phyloP scores from a whole-genome alignment of 768 basidiomycete genomes.

The Butyriboletus loyo region DNA sequence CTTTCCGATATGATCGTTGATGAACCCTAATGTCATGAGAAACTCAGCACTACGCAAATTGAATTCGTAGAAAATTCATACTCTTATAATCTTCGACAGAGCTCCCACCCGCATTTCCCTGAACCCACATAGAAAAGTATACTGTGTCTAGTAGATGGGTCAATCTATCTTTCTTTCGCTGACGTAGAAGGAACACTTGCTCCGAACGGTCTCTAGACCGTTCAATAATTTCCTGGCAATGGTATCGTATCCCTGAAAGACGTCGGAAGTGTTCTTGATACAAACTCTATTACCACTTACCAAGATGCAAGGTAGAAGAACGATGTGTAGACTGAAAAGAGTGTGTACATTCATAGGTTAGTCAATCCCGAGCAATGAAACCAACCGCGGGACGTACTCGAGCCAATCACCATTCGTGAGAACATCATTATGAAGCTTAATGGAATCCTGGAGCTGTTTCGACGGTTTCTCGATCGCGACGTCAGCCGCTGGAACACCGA shows the following conservation, averaged over 20 bases:
- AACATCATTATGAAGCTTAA: neutral
- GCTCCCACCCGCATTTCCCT: too few relatives aligned
- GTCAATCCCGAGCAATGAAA: too few relatives aligned
- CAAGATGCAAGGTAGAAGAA: conserved; percentile 5
- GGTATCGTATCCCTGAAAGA: neutral
- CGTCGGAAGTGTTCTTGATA: too few relatives aligned
- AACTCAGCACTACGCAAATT: too few relatives aligned
- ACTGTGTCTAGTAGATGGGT: neutral
- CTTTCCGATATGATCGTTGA: too few relatives aligned
- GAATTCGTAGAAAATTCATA: too few relatives aligned
- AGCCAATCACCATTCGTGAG: too few relatives aligned
- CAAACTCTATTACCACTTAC: neutral
- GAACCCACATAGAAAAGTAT: neutral
- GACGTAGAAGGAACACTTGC: too few relatives aligned
- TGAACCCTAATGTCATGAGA: too few relatives aligned
- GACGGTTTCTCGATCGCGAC: neutral
- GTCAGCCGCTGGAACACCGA: neutral
- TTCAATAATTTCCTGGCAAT: neutral
- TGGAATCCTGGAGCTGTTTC: neutral
- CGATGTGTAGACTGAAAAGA: neutral
- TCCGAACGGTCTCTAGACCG: too few relatives aligned
- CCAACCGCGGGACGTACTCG: too few relatives aligned
- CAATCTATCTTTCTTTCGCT: neutral
- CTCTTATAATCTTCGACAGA: neutral
- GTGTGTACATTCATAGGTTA: too few relatives aligned